These are phyloP conservation scores for Penicillium desertorum DNA, from an alignment of 495 filamentous ascomycete species.

Conservation along the genomic window DNA sequence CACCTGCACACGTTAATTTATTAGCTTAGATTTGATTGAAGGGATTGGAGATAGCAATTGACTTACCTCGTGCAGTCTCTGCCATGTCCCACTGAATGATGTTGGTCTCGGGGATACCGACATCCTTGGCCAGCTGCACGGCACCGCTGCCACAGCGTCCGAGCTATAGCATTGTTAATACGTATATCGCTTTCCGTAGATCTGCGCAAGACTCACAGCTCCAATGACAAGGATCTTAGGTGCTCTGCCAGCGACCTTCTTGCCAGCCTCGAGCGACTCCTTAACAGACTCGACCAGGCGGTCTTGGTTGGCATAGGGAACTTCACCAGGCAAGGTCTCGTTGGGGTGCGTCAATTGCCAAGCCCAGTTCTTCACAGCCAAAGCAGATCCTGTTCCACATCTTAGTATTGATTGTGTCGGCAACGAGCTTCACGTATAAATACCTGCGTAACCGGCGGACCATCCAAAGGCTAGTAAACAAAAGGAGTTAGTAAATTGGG, in stretches of 20 bases:
- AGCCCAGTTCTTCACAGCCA: conserved; percentile 86
- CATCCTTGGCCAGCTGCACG: conserved; percentile 72
- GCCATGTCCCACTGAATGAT: conserved; percentile 91
- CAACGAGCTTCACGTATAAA: neutral
- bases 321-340: conserved; percentile 64
- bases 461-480: conserved; percentile 58
- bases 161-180: conserved; percentile 39
- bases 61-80: conserved; percentile 63
- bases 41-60: neutral
- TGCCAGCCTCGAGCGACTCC: conserved; percentile 58
- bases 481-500: conserved; percentile 25
- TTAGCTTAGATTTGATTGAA: neutral
- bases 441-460: conserved; percentile 77
- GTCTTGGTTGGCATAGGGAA: conserved; percentile 73
- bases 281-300: conserved; percentile 73
- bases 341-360: conserved; percentile 74
- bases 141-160: conserved; percentile 88
- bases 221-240: conserved; percentile 62
- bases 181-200: neutral
- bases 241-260: conserved; percentile 50
- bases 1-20: conserved; percentile 40
- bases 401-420: conserved; percentile 2
- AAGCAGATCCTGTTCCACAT: conserved; percentile 52
- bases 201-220: conserved; percentile 38
- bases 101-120: conserved; percentile 69